These are phyloP conservation scores for Isatis tinctoria DNA, from an alignment of 345 rosid genomes.

Conservation along the genomic window DNA sequence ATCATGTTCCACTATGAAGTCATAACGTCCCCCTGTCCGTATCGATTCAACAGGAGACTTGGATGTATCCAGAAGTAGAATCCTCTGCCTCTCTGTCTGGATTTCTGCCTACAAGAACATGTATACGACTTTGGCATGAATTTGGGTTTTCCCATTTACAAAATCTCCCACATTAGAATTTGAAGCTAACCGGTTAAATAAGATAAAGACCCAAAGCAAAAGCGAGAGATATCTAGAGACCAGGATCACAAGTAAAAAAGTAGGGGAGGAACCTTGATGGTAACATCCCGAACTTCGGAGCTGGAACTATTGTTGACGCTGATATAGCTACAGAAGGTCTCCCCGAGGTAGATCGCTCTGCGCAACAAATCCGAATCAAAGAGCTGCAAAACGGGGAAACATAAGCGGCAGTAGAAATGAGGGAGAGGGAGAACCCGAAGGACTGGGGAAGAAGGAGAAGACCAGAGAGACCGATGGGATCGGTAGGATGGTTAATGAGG, in stretches of 20 bases:
- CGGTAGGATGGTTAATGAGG: conserved; percentile 59
- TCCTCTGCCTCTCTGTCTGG: conserved; percentile 91
- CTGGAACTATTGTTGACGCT: conserved; percentile 88
- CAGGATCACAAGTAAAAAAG: background rate
- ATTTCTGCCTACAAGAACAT: conserved; percentile 73
- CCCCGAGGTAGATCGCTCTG: conserved; percentile 93
- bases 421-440: conserved; percentile 51
- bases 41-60: conserved; percentile 84
- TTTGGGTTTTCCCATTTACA: background rate
- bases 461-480: conserved; percentile 87
- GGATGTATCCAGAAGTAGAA: conserved; percentile 79
- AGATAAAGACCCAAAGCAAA: no score
- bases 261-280: conserved; percentile 53
- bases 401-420: background rate
- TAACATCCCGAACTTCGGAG: conserved; percentile 77
- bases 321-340: conserved; percentile 88
- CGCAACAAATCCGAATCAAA: background rate
- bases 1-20: conserved; percentile 95
- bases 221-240: no score
- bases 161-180: background rate
- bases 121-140: background rate
- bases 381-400: background rate
- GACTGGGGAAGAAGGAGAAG: conserved; percentile 97
- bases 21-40: conserved; percentile 85
- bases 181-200: background rate